phyloP scores from a whole-genome alignment of 768 basidiomycete genomes.

The Suillus sp. region DNA sequence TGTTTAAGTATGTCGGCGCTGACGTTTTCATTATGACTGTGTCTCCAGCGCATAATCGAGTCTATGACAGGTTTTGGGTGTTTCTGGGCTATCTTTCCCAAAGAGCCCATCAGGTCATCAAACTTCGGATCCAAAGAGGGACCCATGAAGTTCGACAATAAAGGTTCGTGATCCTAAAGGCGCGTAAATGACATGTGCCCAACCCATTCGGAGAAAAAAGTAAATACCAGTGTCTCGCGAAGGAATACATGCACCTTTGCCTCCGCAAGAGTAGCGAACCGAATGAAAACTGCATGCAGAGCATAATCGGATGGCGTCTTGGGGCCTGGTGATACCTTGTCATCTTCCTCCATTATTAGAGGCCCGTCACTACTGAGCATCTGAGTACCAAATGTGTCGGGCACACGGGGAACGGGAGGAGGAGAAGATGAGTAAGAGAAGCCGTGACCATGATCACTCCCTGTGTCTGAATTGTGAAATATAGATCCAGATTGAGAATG shows the following conservation, averaged over 20 bases:
- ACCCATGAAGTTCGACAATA: constrained; percentile 69
- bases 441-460: constrained; percentile 64
- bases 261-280: constrained; percentile 81
- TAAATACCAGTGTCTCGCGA: constrained; percentile 63
- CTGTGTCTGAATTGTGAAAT: constrained; percentile 68
- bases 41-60: constrained; percentile 85
- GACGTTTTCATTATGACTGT: constrained; percentile 63
- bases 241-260: constrained; percentile 77
- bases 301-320: constrained; percentile 89
- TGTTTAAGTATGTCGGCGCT: constrained; percentile 48
- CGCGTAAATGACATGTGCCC: not conserved
- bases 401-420: constrained; percentile 79
- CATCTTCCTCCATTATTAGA: constrained; percentile 59
- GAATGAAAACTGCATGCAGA: constrained; percentile 83
- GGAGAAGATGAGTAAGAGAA: constrained; percentile 54
- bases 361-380: constrained; percentile 53
- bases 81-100: constrained; percentile 85
- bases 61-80: constrained; percentile 84
- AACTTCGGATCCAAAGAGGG: constrained; percentile 74
- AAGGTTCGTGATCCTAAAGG: constrained; percentile 67
- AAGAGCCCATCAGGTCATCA: constrained; percentile 81
- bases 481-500: constrained; percentile 79
- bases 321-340: constrained; percentile 67
- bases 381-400: constrained; percentile 54
- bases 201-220: constrained; percentile 1